These are phyloP conservation scores for Vitis rupestris DNA, from an alignment of 164 flowering plant genomes.

Conservation along the genomic window DNA sequence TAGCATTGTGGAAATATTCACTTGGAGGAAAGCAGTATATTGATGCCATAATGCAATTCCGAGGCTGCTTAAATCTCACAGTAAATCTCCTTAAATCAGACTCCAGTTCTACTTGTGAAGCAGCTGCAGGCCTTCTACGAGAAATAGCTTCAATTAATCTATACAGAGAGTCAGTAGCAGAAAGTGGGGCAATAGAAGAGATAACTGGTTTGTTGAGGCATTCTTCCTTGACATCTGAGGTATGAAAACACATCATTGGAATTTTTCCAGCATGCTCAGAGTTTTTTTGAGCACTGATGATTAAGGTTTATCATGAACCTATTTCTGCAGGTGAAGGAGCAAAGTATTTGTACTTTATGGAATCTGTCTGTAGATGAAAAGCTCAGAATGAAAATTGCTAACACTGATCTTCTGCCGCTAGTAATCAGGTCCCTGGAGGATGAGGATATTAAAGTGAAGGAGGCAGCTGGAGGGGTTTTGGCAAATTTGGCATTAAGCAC, in stretches of 20 bases:
- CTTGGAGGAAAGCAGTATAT: slow-evolving; percentile 70
- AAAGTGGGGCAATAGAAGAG: slow-evolving; percentile 85
- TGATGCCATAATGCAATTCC: slow-evolving; percentile 66
- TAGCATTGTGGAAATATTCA: slow-evolving; percentile 79
- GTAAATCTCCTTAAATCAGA: slow-evolving; percentile 72
- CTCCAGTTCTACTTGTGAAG: slow-evolving; percentile 67
- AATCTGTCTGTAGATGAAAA: slow-evolving; percentile 84
- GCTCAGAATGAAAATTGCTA: slow-evolving; percentile 54
- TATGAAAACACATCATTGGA: slow-evolving; percentile 21
- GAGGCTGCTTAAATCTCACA: slow-evolving; percentile 66
- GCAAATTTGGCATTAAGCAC: slow-evolving; percentile 69
- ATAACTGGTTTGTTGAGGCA: slow-evolving; percentile 55
- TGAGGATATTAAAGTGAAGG: slow-evolving; percentile 63
- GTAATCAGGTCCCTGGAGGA: slow-evolving; percentile 64
- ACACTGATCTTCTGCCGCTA: slow-evolving; percentile 47
- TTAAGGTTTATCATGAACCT: slow-evolving; percentile 10
- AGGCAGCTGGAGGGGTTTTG: slow-evolving; percentile 81
- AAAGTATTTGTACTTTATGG: slow-evolving; percentile 69
- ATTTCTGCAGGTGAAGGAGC: slow-evolving; percentile 76
- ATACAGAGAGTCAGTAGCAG: slow-evolving; percentile 62
- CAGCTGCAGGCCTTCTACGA: slow-evolving; percentile 83
- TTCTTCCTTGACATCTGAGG: slow-evolving; percentile 57
- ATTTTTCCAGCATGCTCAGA: neutral
- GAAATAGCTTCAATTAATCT: slow-evolving; percentile 53
- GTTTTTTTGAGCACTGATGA: neutral